Conservation (phyloP, 2,329 filamentous ascomycete species). For the Pseudocercospora musae region DNA sequence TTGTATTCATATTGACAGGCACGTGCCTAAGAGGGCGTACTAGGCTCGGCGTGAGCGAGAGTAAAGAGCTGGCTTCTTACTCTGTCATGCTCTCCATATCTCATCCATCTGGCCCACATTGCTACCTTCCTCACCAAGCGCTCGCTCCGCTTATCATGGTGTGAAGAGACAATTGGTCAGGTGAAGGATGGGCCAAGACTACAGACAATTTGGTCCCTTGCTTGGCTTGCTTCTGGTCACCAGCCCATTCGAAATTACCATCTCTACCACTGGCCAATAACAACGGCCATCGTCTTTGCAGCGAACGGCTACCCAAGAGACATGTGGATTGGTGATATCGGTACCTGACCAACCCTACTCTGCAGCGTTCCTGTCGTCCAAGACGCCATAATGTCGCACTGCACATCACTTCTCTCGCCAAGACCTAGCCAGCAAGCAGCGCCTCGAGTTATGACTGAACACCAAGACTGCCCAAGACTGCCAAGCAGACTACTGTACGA, state of each 20-base stretch:
- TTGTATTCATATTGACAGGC: too few relatives aligned
- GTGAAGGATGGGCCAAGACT: neutral
- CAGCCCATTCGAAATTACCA: neutral
- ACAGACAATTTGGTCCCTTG: neutral
- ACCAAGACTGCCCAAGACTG: neutral
- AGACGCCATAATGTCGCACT: neutral
- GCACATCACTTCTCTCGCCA: neutral
- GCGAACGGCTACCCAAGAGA: neutral
- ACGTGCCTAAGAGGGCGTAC: too few relatives aligned
- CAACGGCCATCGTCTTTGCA: neutral
- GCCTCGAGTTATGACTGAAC: neutral
- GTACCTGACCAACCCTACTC: neutral
- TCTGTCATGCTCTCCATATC: neutral
- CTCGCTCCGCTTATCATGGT: neutral
- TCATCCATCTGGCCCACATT: neutral
- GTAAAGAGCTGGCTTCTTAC: too few relatives aligned
- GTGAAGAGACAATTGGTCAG: neutral
- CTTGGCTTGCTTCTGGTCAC: neutral
- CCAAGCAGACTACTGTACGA: neutral
- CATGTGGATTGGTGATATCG: neutral
- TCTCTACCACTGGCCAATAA: neutral
- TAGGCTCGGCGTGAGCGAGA: too few relatives aligned
- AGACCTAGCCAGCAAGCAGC: neutral
- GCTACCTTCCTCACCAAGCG: neutral
- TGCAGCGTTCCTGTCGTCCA: neutral